These are phyloP conservation scores for Mycena pura DNA, from an alignment of 768 basidiomycete genomes.

Conservation along the genomic window DNA sequence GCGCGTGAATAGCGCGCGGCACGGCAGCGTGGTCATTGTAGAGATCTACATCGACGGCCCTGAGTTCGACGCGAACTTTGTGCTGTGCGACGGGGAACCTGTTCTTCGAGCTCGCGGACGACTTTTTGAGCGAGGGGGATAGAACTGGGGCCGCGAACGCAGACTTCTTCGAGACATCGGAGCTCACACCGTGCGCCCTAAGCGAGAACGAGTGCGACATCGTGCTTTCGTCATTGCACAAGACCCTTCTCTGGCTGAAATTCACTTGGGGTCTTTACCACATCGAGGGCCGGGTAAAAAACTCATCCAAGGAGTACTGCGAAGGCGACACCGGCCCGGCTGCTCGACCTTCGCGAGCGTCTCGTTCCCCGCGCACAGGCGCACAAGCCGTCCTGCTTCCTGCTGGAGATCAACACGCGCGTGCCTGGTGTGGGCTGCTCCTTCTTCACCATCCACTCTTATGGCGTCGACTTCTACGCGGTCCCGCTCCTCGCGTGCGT, in stretches of 20 bases:
- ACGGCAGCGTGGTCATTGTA: constrained; percentile 13
- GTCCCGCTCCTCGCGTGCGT: constrained; percentile 11
- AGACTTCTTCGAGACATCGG: constrained; percentile 20
- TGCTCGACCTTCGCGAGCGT: constrained; percentile 10
- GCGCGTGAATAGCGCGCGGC: constrained; percentile 11
- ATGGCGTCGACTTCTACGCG: constrained; percentile 22
- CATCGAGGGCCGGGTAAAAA: constrained; percentile 21
- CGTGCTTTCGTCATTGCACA: constrained; percentile 4
- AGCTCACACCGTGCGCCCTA: constrained; percentile 15
- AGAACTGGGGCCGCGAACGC: neutral
- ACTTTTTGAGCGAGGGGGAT: constrained; percentile 18
- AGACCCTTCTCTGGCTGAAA: constrained; percentile 3
- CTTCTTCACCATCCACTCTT: constrained; percentile 10
- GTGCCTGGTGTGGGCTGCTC: constrained; percentile 19
- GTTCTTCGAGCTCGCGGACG: constrained; percentile 17
- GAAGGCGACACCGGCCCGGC: neutral
- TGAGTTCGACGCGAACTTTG: constrained; percentile 18
- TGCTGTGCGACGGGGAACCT: constrained; percentile 12
- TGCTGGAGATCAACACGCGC: constrained; percentile 20
- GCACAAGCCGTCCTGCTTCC: constrained; percentile 20
- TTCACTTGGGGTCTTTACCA: constrained; percentile 23
- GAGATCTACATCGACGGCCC: constrained; percentile 21
- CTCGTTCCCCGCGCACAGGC: neutral
- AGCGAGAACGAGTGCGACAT: constrained; percentile 3
- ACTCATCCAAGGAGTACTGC: constrained; percentile 19